phyloP scores from a whole-genome alignment of 2,329 filamentous ascomycete species.

The Botrytis fragariae region DNA sequence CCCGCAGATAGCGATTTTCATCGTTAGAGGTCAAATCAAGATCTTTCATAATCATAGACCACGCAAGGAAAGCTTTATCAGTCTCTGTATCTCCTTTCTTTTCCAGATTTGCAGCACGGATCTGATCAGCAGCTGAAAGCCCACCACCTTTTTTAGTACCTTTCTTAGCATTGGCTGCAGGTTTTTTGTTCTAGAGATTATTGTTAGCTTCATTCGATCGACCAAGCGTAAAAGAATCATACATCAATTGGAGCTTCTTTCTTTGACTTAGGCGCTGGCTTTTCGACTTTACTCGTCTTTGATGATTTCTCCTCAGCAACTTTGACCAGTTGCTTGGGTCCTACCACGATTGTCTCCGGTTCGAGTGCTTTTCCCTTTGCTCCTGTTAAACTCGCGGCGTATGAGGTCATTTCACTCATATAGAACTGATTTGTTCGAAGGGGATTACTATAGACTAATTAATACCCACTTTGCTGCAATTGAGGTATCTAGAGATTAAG shows the following conservation, averaged over 20 bases:
- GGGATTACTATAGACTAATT: constrained; percentile 32
- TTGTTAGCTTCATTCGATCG: neutral
- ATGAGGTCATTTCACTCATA: constrained; percentile 65
- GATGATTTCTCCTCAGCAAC: constrained; percentile 32
- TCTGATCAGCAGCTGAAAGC: constrained; percentile 40
- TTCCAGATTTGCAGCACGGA: constrained; percentile 37
- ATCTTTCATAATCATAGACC: constrained; percentile 36
- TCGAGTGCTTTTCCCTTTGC: constrained; percentile 60
- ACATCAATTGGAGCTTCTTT: constrained; percentile 29
- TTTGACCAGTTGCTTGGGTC: constrained; percentile 35
- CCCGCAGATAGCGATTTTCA: constrained; percentile 36
- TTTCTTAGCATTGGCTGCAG: constrained; percentile 29
- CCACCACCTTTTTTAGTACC: constrained; percentile 41
- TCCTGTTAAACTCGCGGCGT: constrained; percentile 68
- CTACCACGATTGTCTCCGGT: constrained; percentile 60
- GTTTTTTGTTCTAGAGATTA: constrained; percentile 20
- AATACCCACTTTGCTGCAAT: neutral
- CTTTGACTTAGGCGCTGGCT: constrained; percentile 28
- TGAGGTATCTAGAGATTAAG: neutral
- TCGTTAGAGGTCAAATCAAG: constrained; percentile 32
- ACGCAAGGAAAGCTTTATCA: constrained; percentile 37
- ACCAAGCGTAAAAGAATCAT: neutral
- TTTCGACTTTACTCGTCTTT: constrained; percentile 26
- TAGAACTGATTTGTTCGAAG: constrained; percentile 53
- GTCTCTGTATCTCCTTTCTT: constrained; percentile 35